These are phyloP conservation scores for Discostella pseudostelligera DNA, from an alignment of 108 stramenopile genomes.

Conservation along the genomic window DNA sequence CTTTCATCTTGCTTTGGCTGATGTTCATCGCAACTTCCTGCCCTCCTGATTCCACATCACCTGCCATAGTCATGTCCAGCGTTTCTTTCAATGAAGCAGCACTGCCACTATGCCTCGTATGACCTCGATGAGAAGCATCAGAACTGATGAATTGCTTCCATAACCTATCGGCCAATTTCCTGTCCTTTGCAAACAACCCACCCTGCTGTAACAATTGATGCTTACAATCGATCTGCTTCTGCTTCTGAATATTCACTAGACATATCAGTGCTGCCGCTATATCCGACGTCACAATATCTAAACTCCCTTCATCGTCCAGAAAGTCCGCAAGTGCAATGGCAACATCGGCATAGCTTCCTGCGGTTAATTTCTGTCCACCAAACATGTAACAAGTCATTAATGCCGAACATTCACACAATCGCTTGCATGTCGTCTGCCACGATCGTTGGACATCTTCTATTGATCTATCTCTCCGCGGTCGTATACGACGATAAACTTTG, in stretches of 20 bases:
- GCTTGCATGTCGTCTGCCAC: slow-evolving; percentile 50
- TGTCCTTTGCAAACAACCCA: slow-evolving; percentile 42
- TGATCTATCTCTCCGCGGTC: slow-evolving; percentile 14
- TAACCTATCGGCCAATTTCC: slow-evolving; percentile 14
- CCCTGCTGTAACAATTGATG: slow-evolving; percentile 28
- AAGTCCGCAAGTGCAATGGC: slow-evolving; percentile 82
- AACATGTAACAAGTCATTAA: slow-evolving; percentile 81
- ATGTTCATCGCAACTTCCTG: background rate
- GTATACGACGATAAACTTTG: slow-evolving; percentile 5
- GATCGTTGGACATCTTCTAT: slow-evolving; percentile 59
- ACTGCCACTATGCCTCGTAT: too few species aligned
- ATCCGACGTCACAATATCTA: slow-evolving; percentile 58
- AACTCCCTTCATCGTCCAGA: slow-evolving; percentile 65
- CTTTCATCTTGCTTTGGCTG: too few species aligned
- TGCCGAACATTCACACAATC: slow-evolving; percentile 57
- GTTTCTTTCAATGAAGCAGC: background rate
- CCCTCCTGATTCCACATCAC: slow-evolving; percentile 10
- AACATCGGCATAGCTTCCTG: slow-evolving; percentile 59
- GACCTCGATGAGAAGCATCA: background rate
- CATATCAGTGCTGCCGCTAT: slow-evolving; percentile 51
- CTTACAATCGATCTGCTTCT: slow-evolving; percentile 44
- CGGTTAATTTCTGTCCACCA: slow-evolving; percentile 69
- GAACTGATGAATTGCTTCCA: slow-evolving; percentile 17
- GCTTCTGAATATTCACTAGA: slow-evolving; percentile 46
- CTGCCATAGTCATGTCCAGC: background rate